Evolutionary conservation across 2,329 filamentous ascomycete genomes (phyloP), one percentile per base, ranked within the genome.

Genomic region (Fusarium sp.): DNA sequence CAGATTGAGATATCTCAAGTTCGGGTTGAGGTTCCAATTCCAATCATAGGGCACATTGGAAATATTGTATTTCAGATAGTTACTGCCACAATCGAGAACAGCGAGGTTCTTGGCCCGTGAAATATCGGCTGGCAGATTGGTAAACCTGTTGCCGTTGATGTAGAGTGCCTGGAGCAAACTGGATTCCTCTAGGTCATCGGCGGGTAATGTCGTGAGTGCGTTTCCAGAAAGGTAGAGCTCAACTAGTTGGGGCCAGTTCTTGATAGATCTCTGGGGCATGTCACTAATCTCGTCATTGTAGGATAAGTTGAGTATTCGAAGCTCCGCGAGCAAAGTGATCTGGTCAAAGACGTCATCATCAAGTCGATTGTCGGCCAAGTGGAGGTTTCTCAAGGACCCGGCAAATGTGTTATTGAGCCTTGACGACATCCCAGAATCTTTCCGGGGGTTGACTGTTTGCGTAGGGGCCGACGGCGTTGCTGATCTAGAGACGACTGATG

Each of bases 21-120:
- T 96, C 47, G 92, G 93, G 74, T 99, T 99, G 85, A 96, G 92
- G 75, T 98, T 98, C 96, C 96, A 99, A 74, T 99, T 99, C 96
- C 96, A 99, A 77, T 99, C 96, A 76, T 99, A 99, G 0, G 95
- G 96, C 85, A 97, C 97, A 75, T 99, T 99, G 29, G 94, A 96
- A 46, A 99, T 96, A 76, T 99, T 99, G 85, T 99, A 99, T 79
- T 98, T 99, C 58, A 99, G 84, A 21, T 88, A 90, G 76, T 99
- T 99, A 84, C 92, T 97, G 63, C 94, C 95, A 66, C 96, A 96
- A 79, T 99, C 96, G 49, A 99, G 84, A 48, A 97, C 91, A 7
- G 94, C 90, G 25, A 99, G 86, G 78, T 96, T 96, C 80, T 94
- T 92, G 42, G 97, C 93, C 77, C 97, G 93, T 63, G 94, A 96